These are phyloP conservation scores for Sisymbrium altissimum DNA, from an alignment of 345 rosid species.

Conservation along the genomic window DNA sequence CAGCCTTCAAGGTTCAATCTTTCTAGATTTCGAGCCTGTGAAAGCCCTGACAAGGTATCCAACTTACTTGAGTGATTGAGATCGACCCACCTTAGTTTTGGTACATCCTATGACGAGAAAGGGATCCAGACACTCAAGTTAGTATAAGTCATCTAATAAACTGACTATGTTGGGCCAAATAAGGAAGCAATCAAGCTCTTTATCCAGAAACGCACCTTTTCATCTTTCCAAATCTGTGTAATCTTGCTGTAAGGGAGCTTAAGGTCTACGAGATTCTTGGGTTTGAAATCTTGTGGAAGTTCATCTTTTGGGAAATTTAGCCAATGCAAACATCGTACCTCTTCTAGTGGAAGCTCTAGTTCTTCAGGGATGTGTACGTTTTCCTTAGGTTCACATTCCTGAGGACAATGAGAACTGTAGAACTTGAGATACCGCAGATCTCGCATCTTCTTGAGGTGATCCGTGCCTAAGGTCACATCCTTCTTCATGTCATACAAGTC, in stretches of 20 bases:
- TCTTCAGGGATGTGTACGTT: neutral
- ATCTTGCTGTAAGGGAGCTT: conserved; percentile 15
- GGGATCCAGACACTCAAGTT: neutral
- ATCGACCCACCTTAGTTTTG: conserved; percentile 15
- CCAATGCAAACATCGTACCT: conserved; percentile 31
- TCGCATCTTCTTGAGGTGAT: neutral
- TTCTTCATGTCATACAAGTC: neutral
- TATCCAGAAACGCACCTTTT: neutral
- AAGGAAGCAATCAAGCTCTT: neutral
- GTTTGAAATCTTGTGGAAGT: conserved; percentile 19
- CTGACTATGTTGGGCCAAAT: neutral
- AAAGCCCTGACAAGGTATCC: conserved; percentile 9
- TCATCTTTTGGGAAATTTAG: neutral
- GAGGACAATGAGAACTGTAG: conserved; percentile 14
- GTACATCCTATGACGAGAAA: conserved; percentile 2
- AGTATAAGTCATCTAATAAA: neutral
- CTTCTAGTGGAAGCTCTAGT: conserved; percentile 14
- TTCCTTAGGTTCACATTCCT: neutral
- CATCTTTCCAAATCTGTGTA: conserved; percentile 20
- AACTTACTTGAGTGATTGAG: conserved; percentile 20
- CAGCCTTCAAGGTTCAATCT: conserved; percentile 24
- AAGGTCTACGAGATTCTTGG: conserved; percentile 23
- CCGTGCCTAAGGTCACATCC: neutral
- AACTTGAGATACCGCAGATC: conserved; percentile 1
- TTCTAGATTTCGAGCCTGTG: conserved; percentile 23